Percentiles rank a stretch among this genome's conserved stretches.
phyloP scores from a whole-genome alignment of 192 early-diverging fungal genomes.

The Coemansia sp. region DNA sequence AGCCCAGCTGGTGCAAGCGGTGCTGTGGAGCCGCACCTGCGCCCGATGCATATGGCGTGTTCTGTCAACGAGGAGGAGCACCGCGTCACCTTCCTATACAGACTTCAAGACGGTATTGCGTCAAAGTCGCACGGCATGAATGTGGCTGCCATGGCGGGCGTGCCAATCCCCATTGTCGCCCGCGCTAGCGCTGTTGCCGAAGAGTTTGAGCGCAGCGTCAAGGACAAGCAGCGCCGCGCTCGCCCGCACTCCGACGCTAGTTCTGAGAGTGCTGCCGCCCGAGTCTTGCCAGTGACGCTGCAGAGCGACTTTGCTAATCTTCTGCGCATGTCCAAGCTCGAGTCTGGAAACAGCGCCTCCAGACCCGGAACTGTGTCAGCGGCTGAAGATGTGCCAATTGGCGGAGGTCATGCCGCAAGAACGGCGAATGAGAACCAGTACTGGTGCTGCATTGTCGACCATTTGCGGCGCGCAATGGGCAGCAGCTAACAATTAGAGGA shows the following conservation, averaged over 20 bases:
- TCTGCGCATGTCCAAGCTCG: constrained; percentile 37
- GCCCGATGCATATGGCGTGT: constrained; percentile 87
- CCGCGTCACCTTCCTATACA: constrained; percentile 95
- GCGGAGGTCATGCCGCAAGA: constrained; percentile 17
- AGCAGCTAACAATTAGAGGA: neutral
- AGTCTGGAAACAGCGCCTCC: constrained; percentile 1
- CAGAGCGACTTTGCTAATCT: constrained; percentile 57
- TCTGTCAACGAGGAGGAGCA: constrained; percentile 75
- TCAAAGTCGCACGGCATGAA: constrained; percentile 98
- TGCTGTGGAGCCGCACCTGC: constrained; percentile 64
- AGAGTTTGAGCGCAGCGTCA: constrained; percentile 65
- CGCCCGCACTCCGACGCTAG: too few species aligned
- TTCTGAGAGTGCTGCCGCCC: neutral
- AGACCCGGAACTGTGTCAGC: neutral
- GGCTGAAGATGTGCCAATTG: constrained; percentile 24
- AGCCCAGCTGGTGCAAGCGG: neutral
- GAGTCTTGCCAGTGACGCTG: constrained; percentile 32
- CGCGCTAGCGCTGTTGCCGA: constrained; percentile 70
- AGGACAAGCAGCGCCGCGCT: constrained; percentile 16
- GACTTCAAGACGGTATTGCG: constrained; percentile 78
- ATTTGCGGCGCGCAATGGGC: constrained; percentile 33
- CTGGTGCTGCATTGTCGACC: constrained; percentile 55
- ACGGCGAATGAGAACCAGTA: constrained; percentile 54
- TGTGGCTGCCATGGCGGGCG: constrained; percentile 94
- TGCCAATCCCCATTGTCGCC: constrained; percentile 70